Evolutionary conservation across 805 yeast species (phyloP), one percentile per base, ranked within the genome.

Genomic region (Candida glaebosa): DNA sequence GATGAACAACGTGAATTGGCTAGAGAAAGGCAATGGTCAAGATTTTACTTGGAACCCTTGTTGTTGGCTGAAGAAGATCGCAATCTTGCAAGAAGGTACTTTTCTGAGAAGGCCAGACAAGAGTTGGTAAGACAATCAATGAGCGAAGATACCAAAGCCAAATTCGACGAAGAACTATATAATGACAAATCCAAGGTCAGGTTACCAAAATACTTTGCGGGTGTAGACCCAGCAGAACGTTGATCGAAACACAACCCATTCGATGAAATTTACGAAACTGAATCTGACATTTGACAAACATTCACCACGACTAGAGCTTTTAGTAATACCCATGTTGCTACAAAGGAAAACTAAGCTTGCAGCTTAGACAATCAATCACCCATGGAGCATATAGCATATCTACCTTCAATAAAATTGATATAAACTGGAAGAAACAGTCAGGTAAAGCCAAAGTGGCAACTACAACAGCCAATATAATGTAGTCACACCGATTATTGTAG

Each of bases 31-130:
- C 71, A 76, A 46, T 87, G 93, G 90, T 74, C 90, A 6, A 74
- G 95, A 52, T 78, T 85, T 54, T 68, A 82, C 58, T 60, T 87
- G 36, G 73, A 79, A 53, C 95, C 96, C 1, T 68, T 84, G 49
- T 73, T 87, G 41, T 76, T 81, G 52, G 95, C 95, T 32, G 96
- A 87, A 65, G 81, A 79, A 52, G 96, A 87, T 61, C 75, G 96
- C 58, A 85, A 84, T 53, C 60, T 74, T 32, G 87, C 85, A 32
- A 78, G 95, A 67, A 75, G 95, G 56, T 75, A 77, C 46, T 69
- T 67, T 50, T 77, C 86, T 41, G 79, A 83, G 56, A 69, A 78
- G 61, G 77, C 75, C 54, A 75, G 87, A 66, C 95, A 86, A 68
- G 79, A 76, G 31, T 56, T 66, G 52, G 71, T 67, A 35, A 67